These are phyloP conservation scores for Thraustochytrium striatum DNA, from an alignment of 352 stramenopile species.

Conservation along the genomic window DNA sequence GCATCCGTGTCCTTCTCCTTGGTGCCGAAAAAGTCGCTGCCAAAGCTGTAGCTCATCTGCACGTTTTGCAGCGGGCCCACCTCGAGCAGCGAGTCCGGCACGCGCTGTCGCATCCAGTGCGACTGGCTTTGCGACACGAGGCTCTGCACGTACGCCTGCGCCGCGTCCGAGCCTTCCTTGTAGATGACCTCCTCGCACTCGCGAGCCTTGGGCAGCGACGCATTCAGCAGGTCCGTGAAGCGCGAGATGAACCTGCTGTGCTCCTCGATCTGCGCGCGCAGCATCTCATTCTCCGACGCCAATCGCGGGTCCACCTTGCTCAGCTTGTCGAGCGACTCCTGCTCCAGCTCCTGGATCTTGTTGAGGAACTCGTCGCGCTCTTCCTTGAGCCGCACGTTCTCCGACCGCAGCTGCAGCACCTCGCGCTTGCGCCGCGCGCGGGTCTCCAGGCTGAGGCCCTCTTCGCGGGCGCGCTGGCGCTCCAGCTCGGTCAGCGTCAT, in stretches of 20 bases:
- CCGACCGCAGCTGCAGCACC: background rate
- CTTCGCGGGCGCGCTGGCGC: background rate
- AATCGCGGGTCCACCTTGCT: background rate
- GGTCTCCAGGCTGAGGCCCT: background rate
- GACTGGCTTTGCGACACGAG: background rate
- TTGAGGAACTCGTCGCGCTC: background rate
- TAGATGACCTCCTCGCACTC: background rate
- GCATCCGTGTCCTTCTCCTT: background rate
- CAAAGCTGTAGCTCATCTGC: background rate
- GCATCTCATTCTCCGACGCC: background rate
- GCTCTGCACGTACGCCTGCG: background rate
- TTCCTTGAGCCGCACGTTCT: background rate
- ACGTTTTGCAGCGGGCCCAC: background rate
- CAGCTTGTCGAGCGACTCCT: background rate
- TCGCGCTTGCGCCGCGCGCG: background rate
- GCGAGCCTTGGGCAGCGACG: background rate
- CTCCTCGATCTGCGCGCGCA: background rate
- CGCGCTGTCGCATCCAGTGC: background rate
- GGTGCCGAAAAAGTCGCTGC: background rate
- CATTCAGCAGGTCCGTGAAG: background rate
- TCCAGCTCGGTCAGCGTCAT: background rate
- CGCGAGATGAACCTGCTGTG: background rate
- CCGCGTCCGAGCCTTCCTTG: background rate
- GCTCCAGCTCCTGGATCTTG: conserved; percentile 1
- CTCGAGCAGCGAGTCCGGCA: background rate